A percentile compares a stretch with the other conserved stretches of the same genome.
Evolutionary conservation across 345 rosid species (phyloP).

Genomic region (Cardamine resedifolia): DNA sequence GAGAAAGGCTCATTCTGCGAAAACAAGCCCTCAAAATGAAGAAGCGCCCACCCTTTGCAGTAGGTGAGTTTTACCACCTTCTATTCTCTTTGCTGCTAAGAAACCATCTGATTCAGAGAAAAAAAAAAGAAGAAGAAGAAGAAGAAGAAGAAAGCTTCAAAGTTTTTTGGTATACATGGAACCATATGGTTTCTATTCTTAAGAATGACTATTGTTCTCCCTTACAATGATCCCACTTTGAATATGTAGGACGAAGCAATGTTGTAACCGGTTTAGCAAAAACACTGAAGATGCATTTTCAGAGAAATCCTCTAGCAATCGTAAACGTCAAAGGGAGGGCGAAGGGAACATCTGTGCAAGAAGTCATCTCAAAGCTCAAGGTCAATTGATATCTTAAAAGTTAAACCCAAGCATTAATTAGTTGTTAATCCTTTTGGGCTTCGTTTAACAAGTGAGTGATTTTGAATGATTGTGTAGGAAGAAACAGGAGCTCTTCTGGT

Average conservation of each 20-base stretch:
- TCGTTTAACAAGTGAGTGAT: not conserved
- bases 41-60: constrained; percentile 83
- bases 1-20: constrained; percentile 81
- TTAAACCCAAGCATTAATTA: not conserved
- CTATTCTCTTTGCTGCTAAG: constrained; percentile 6
- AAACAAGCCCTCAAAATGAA: constrained; percentile 86
- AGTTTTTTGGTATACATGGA: not conserved
- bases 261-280: constrained; percentile 75
- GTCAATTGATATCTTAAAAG: constrained; percentile 40
- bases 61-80: constrained; percentile 49
- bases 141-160: too few relatives aligned
- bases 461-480: constrained; percentile 49
- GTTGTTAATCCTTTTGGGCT: not conserved
- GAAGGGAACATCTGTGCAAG: constrained; percentile 88
- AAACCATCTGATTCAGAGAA: constrained; percentile 2
- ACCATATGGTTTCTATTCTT: not conserved
- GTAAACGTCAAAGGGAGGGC: constrained; percentile 94
- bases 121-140: too few relatives aligned
- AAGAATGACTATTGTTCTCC: not conserved
- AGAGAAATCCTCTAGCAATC: constrained; percentile 78
- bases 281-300: constrained; percentile 67
- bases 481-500: constrained; percentile 78
- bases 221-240: not conserved
- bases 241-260: constrained; percentile 69
- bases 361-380: constrained; percentile 79